Evolutionary conservation across 148 eudicot genomes (phyloP), one percentile per base, ranked within the genome.

Genomic region (Arbutus unedo): DNA sequence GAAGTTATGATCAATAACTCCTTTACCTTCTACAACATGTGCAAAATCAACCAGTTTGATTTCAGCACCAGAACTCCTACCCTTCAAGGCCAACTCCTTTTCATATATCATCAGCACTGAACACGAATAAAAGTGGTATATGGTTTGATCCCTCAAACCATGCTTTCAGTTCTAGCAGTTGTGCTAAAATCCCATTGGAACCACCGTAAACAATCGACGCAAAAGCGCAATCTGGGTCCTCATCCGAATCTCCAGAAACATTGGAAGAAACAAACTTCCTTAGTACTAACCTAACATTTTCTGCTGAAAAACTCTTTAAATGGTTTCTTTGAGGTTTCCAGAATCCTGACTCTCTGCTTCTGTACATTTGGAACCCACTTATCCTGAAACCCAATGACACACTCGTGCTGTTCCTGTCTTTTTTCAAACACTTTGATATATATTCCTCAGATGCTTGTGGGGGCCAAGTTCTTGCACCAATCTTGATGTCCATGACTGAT

Each of bases 121-220:
- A 79, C 94, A 90, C 3, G 94, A 85, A 85, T 87, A 82, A 75
- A 96, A 93, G 66, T 96, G 97, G 68, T 85, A 94, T 38, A 84
- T 75, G 0, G 99, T 96, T 85, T 96, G 99, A 76, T 92, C n/a
- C 91, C 84, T 96, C 99, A 79, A 96, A 94, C 99, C 99, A 96
- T 54, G 93, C 88, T 85, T 96, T 96, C 53, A 96, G 86, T 86
- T 96, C 96, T 85, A 82, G 55, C 51, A 96, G 71, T 67, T 94
- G 97, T 4, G 93, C 88, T 87, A 96, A 87, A 84, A 96, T 93
- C 59, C 98, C 99, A 45, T 82, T 74, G 8, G 91, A 78, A 47
- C 96, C 96, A 13, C 97, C 96, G 79, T 89, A 94, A 57, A 93
- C 93, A 55, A 75, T 62, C 7, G 93, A 84, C n/a, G 94, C 93